Conservation (phyloP, 2,329 filamentous ascomycete species). For the Arthroderma sp. region DNA sequence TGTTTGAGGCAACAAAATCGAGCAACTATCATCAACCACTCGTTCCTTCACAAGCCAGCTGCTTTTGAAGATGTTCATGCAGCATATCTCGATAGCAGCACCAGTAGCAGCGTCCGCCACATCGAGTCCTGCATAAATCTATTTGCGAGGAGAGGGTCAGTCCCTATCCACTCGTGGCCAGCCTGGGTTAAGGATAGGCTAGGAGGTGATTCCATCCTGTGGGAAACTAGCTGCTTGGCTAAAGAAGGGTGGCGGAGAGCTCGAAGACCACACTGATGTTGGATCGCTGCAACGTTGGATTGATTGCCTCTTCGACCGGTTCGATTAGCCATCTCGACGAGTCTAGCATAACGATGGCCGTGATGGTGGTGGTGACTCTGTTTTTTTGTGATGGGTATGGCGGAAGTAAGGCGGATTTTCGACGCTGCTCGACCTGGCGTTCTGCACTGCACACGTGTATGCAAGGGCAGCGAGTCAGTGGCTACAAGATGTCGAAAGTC, state of each 20-base stretch:
- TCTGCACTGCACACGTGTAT: conserved; percentile 4
- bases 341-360: background rate
- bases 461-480: conserved; percentile 4
- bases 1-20: background rate
- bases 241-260: background rate
- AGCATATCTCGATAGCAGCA: background rate
- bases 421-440: background rate
- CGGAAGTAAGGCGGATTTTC: conserved; percentile 1
- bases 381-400: background rate
- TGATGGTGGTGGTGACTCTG: background rate
- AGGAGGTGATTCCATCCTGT: background rate
- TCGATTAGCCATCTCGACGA: background rate
- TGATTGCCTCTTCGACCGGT: background rate
- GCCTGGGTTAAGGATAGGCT: background rate
- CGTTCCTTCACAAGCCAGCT: background rate
- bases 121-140: background rate
- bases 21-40: background rate
- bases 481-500: background rate
- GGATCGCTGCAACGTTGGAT: background rate
- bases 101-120: background rate
- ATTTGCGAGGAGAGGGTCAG: background rate
- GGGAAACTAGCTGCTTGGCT: background rate
- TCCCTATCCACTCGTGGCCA: background rate
- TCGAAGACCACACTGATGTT: background rate
- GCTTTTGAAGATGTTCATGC: background rate